These are phyloP conservation scores for Clonostachys solani DNA, from an alignment of 2,329 filamentous ascomycete species.

Conservation along the genomic window DNA sequence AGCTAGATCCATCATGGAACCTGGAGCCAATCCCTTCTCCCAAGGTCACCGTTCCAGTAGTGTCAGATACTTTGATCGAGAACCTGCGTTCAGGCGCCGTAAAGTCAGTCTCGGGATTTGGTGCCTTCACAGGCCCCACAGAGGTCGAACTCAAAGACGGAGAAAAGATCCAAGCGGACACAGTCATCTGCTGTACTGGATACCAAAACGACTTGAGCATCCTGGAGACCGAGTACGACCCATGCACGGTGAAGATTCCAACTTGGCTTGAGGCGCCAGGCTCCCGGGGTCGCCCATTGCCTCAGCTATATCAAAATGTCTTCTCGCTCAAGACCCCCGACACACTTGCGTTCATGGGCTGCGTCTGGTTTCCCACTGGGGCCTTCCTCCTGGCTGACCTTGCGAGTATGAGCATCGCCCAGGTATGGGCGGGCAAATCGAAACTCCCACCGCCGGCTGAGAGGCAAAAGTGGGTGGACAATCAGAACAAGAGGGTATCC, in stretches of 20 bases:
- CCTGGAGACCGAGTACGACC: constrained; percentile 17
- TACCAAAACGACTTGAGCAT: constrained; percentile 22
- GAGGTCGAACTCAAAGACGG: constrained; percentile 21
- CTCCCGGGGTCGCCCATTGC: constrained; percentile 19
- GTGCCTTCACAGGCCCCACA: constrained; percentile 12
- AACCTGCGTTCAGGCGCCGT: constrained; percentile 30
- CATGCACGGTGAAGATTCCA: constrained; percentile 12
- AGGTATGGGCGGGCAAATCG: constrained; percentile 33
- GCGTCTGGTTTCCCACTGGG: constrained; percentile 23
- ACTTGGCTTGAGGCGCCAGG: constrained; percentile 13
- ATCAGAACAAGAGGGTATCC: constrained; percentile 24
- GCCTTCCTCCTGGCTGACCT: constrained; percentile 33
- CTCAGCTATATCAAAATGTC: constrained; percentile 35
- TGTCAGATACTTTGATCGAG: constrained; percentile 17
- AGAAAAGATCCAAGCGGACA: constrained; percentile 15
- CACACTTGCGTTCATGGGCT: constrained; percentile 36
- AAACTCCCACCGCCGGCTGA: constrained; percentile 23
- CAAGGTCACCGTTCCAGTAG: constrained; percentile 14
- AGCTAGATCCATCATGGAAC: constrained; percentile 18
- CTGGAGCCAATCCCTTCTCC: constrained; percentile 15
- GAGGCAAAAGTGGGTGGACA: constrained; percentile 28
- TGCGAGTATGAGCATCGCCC: constrained; percentile 33
- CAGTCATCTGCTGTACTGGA: constrained; percentile 26
- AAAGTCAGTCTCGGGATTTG: constrained; percentile 19
- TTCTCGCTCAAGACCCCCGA: constrained; percentile 36